Evolutionary conservation across 257 asterid species (phyloP).

Genomic region (Nicotiana benthamiana): DNA sequence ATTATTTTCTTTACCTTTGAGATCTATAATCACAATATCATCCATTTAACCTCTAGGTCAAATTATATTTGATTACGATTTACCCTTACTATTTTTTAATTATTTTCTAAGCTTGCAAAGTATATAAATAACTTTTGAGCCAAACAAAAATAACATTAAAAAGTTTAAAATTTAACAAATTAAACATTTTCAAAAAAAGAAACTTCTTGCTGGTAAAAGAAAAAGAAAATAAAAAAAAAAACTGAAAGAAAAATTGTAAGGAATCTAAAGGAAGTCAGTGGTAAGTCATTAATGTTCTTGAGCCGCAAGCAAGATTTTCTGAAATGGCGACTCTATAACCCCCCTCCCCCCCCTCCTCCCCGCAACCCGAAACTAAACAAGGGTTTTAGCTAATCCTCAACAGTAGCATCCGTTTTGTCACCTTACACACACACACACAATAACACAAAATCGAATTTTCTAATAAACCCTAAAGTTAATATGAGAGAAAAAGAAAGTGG

Average conservation of each 20-base stretch:
- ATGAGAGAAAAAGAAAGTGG: conserved; percentile 22
- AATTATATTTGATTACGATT: too few relatives aligned
- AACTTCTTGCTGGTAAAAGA: neutral
- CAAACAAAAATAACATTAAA: too few relatives aligned
- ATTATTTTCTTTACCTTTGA: too few relatives aligned
- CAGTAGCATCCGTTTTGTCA: too few relatives aligned
- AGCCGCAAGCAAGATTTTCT: neutral
- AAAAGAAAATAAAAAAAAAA: neutral
- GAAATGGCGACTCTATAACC: neutral
- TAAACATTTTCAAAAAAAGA: too few relatives aligned
- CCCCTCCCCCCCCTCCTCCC: too few relatives aligned
- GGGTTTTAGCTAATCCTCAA: neutral
- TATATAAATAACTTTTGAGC: too few relatives aligned
- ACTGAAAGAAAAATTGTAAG: neutral
- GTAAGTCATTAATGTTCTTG: neutral
- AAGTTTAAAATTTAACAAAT: too few relatives aligned
- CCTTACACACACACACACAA: neutral
- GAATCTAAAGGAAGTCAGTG: neutral
- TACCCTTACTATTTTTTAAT: too few relatives aligned
- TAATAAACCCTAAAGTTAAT: neutral
- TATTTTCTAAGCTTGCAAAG: too few relatives aligned
- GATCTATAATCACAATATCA: too few relatives aligned
- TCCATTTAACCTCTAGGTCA: too few relatives aligned
- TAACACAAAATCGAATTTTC: neutral
- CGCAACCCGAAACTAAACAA: neutral